These are phyloP conservation scores for Talinum fruticosum DNA, from an alignment of 148 eudicot genomes.

Conservation along the genomic window DNA sequence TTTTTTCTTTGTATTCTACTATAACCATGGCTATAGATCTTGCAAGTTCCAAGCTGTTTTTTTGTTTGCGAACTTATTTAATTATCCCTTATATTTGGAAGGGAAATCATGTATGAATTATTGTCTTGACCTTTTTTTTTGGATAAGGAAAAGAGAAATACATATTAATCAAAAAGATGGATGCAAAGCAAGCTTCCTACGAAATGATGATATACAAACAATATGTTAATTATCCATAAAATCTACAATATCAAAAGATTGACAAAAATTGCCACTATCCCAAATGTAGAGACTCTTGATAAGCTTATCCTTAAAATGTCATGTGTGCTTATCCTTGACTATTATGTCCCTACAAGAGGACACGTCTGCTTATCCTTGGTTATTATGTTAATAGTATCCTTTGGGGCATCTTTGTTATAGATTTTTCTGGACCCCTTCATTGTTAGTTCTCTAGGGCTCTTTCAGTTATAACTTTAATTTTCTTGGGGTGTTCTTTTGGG, in stretches of 20 bases:
- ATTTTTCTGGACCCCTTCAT: neutral
- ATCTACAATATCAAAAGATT: no score
- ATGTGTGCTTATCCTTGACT: no score
- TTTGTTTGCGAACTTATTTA: neutral
- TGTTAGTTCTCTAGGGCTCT: neutral
- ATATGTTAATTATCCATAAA: no score
- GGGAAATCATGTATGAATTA: neutral
- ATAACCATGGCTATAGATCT: neutral
- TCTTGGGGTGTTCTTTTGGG: neutral
- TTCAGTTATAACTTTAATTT: neutral
- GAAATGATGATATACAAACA: no score
- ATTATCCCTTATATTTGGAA: neutral
- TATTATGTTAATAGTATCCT: neutral
- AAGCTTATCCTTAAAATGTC: no score
- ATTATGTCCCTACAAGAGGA: no score
- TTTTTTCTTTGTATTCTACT: conserved; percentile 5
- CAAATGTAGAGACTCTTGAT: no score
- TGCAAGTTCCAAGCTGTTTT: neutral
- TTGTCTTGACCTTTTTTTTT: neutral
- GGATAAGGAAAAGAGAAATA: no score
- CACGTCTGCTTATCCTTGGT: no score
- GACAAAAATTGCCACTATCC: no score
- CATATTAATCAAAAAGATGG: no score
- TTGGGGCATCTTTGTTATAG: neutral
- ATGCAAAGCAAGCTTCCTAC: no score